Base-by-base conservation (phyloP, 2,329 filamentous ascomycete genomes). In the Epichloe amarillans region DNA sequence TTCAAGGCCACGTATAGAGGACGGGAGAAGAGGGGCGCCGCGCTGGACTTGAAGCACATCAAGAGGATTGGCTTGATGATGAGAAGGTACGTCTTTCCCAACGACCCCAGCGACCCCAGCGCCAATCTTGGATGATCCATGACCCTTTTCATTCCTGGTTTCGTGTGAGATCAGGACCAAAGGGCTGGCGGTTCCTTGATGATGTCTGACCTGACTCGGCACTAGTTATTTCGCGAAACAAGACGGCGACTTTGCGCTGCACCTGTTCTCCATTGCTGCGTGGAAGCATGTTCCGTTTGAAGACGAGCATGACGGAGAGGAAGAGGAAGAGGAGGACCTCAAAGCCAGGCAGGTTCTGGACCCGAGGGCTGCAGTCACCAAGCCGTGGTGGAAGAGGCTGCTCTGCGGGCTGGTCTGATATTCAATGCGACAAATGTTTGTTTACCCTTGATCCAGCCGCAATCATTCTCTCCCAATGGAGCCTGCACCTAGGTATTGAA, bases 31-130 rank as follows among this genome's bases (percentile, higher is more conserved):
- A 66, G 75, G 17, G 80, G 84, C 65, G 77, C 77, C 0, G 64
- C 75, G 5, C 63, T 93, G 57, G 71, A 88, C 57, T 59, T 76
- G 55, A 71, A 70, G 46, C 69, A 71, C 42, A 71, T 93, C 39
- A 84, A 78, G 66, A 73, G 84, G 45, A 70, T 91, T 33, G 83
- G 81, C 47, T 72, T 93, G 53, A 90, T 93, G 87, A 85, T 86
- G 73, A 71, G 88, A 63, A 93, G 87, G 86, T 88, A 65, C 52
- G 70, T 62, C 14, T 21, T 17, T 14, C 26, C 26, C 40, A 23
- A 3, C 11, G 39, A 14, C 26, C n/a, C 17, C 17, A 10, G 3
- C 11, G 39, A 14, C 26, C n/a, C 17, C 17, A 10, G 3, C 26
- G 26, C 26, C 26, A 30, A 30, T 30, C 26, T 30, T 10, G 26